Evolutionary conservation across 352 stramenopile genomes (phyloP).

Genomic region (Pythium aquatile): DNA sequence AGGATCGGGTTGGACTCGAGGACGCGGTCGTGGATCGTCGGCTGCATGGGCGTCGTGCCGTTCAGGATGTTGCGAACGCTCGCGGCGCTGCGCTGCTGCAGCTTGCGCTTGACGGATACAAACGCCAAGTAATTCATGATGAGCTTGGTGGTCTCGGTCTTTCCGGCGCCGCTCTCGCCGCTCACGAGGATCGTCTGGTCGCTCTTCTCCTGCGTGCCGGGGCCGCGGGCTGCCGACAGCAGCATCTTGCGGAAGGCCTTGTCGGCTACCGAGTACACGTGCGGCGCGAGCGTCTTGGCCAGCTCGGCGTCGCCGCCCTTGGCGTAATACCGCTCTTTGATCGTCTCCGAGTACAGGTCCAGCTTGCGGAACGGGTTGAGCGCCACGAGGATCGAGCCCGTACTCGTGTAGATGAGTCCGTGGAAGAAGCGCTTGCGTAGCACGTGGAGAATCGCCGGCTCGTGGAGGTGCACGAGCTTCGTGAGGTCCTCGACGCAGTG

Average conservation of each 20-base stretch:
- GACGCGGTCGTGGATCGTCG: slow-evolving; percentile 83
- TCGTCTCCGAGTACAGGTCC: slow-evolving; percentile 63
- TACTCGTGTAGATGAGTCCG: slow-evolving; percentile 89
- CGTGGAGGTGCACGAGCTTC: slow-evolving; percentile 89
- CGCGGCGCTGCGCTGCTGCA: slow-evolving; percentile 2
- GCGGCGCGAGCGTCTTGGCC: slow-evolving; percentile 62
- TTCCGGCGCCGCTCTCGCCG: slow-evolving; percentile 93
- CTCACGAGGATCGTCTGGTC: slow-evolving; percentile 96
- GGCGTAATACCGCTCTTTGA: slow-evolving; percentile 72
- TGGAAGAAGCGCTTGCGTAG: slow-evolving; percentile 79
- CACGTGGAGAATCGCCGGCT: slow-evolving; percentile 89
- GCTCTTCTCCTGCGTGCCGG: slow-evolving; percentile 36
- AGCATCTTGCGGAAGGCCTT: slow-evolving; percentile 88
- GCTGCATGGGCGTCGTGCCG: slow-evolving; percentile 21
- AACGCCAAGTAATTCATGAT: slow-evolving; percentile 96
- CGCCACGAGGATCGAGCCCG: slow-evolving; percentile 80
- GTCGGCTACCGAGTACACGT: slow-evolving; percentile 86
- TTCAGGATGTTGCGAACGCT: background rate
- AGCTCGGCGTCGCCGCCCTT: slow-evolving; percentile 50
- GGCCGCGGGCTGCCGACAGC: slow-evolving; percentile 21
- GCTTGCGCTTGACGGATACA: slow-evolving; percentile 50
- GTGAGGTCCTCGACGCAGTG: slow-evolving; percentile 86
- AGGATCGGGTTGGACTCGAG: slow-evolving; percentile 95
- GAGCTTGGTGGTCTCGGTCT: slow-evolving; percentile 97
- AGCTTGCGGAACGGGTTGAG: slow-evolving; percentile 83